Base-by-base conservation (phyloP, 306 rosid species). In the Pachyrhizus erosus region DNA sequence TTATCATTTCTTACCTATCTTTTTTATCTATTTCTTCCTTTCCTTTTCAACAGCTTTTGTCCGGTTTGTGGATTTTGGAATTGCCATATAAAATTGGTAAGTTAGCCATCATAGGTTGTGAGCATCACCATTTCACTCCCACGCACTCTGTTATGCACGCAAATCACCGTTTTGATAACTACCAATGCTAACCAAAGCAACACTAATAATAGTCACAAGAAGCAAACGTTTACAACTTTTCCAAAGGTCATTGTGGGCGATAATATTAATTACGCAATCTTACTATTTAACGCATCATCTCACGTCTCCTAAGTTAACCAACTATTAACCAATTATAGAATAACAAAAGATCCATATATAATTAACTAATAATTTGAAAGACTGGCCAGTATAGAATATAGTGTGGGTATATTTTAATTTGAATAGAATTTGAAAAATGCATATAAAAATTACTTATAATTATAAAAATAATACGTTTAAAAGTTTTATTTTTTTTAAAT, bases 11-110 rank as follows among this genome's bases (percentile, higher is more conserved):
- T 34, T 43, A 61, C 78, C 86, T 18, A 33, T 69, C 20, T 43
- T 73, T 43, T 73, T 55, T 82, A 60, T 12, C 8, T 31, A 67
- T 73, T 72, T 21, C 29, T 17, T 37, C 14, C 26, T 24, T 61
- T 45, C 84, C 70, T 76, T 77, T 84, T 70, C 83, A 74, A 57
- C 70, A 65, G 68, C 77, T 84, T 81, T 79, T 77, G 89, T 76
- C 83, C 18, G 9, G 40, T 73, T 68, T 81, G 80, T 81, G 77
- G 69, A 51, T 54, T 61, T 83, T 26, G 78, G 80, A 74, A 70
- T 78, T 78, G 43, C 77, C 46, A 69, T 68, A 72, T 70, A 57
- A 72, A 82, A 72, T 78, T 55, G 74, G 78, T 24, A 72, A 65
- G 57, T 26, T 52, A 65, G 80, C 57, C 13, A 26, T 52, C 73